phyloP scores from a whole-genome alignment of 169 alveolate species.

The Plasmodium fragile region DNA sequence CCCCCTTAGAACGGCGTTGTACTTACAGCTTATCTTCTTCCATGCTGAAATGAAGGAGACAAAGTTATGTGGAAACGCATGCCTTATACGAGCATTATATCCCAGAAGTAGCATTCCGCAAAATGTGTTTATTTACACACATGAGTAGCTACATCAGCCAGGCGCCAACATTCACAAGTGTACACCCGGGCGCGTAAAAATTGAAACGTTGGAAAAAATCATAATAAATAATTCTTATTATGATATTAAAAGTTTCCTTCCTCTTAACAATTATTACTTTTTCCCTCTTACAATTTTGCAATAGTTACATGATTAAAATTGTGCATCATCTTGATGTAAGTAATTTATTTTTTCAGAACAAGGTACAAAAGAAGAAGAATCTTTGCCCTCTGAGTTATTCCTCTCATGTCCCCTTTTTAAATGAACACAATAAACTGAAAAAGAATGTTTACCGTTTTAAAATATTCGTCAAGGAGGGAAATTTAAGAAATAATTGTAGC shows the following conservation, averaged over 20 bases:
- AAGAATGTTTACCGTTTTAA: slow-evolving; percentile 5
- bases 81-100: background rate
- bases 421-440: background rate
- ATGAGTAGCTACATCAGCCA: background rate
- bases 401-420: slow-evolving; percentile 4
- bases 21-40: background rate
- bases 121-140: background rate
- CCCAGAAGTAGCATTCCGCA: background rate
- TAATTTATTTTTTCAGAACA: background rate
- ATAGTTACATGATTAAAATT: slow-evolving; percentile 16
- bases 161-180: background rate
- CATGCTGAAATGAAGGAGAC: background rate
- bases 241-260: slow-evolving; percentile 11
- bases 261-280: background rate
- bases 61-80: background rate
- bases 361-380: background rate
- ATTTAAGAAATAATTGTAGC: background rate
- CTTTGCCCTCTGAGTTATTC: background rate
- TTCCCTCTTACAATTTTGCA: slow-evolving; percentile 13
- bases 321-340: background rate
- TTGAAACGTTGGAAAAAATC: background rate
- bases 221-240: slow-evolving; percentile 35
- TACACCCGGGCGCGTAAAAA: background rate
- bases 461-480: background rate
- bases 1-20: background rate